phyloP scores from a whole-genome alignment of 192 early-diverging fungal genomes.

The Mortierella alpina region DNA sequence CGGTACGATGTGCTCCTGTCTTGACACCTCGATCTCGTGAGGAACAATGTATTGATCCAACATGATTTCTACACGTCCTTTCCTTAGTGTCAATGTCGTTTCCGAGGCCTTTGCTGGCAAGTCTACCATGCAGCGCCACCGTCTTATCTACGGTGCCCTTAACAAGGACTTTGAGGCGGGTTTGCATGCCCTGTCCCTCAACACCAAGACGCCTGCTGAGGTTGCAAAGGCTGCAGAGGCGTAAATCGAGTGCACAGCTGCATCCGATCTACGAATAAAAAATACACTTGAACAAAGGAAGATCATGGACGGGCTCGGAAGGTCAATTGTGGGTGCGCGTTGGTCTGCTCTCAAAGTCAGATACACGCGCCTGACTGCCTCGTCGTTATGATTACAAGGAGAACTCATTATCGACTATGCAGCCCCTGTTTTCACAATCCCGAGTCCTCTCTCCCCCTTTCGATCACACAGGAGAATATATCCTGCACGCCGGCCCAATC shows the following conservation, averaged over 20 bases:
- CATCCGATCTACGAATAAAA: no score
- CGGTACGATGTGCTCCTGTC: constrained; percentile 45
- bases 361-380: no score
- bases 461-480: no score
- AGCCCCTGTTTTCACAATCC: no score
- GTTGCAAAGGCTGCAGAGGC: constrained; percentile 39
- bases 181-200: constrained; percentile 82
- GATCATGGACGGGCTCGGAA: no score
- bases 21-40: neutral
- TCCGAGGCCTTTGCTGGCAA: constrained; percentile 76
- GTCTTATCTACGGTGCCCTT: constrained; percentile 75
- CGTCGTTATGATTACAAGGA: no score
- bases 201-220: constrained; percentile 81
- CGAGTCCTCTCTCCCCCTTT: no score
- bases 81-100: constrained; percentile 70
- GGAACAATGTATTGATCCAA: neutral
- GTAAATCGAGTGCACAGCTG: constrained; percentile 1
- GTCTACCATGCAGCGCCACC: constrained; percentile 72
- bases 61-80: neutral
- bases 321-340: no score
- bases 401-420: no score
- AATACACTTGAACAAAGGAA: neutral
- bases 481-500: no score
- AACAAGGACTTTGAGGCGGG: constrained; percentile 77
- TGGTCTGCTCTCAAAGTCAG: no score